A percentile compares a stretch with the other conserved stretches of the same genome.
phyloP scores from a whole-genome alignment of 73 alveolate genomes.

The Paraurostyla sp. region DNA sequence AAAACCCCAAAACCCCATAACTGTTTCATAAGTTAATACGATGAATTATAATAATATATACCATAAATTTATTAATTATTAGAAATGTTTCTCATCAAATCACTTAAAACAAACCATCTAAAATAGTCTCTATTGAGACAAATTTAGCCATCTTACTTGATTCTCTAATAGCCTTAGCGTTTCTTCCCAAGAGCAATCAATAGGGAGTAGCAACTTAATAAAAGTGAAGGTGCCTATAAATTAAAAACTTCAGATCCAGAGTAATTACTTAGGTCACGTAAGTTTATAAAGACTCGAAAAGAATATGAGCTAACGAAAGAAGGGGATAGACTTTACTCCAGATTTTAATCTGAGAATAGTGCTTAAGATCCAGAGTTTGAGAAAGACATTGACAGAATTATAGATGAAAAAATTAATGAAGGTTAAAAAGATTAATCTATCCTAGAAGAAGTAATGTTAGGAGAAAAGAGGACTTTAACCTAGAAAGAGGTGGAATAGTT shows the following conservation, averaged over 20 bases:
- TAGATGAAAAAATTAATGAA: conserved; percentile 35
- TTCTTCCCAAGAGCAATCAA: too few species aligned
- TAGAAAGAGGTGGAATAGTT: not conserved
- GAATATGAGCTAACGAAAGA: conserved; percentile 17
- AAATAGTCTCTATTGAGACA: too few species aligned
- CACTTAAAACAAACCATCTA: too few species aligned
- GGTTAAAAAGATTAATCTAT: conserved; percentile 34
- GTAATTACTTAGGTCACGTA: not conserved
- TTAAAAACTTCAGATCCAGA: conserved; percentile 6
- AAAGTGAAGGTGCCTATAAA: too few species aligned
- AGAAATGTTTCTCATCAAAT: too few species aligned
- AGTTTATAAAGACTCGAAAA: conserved; percentile 8
- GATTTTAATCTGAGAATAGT: conserved; percentile 10
- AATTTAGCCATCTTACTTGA: too few species aligned
- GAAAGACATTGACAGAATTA: conserved; percentile 29
- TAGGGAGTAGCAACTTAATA: too few species aligned
- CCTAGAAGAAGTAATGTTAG: not conserved
- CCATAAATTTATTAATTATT: too few species aligned
- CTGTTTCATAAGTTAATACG: too few species aligned
- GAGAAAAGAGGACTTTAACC: not conserved
- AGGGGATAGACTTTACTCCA: conserved; percentile 16
- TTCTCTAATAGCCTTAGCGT: too few species aligned
- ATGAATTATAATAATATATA: too few species aligned
- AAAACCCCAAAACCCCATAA: too few species aligned
- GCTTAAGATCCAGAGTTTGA: conserved; percentile 35